phyloP scores from a whole-genome alignment of 352 stramenopile genomes.

The Stramenopiles sp. region DNA sequence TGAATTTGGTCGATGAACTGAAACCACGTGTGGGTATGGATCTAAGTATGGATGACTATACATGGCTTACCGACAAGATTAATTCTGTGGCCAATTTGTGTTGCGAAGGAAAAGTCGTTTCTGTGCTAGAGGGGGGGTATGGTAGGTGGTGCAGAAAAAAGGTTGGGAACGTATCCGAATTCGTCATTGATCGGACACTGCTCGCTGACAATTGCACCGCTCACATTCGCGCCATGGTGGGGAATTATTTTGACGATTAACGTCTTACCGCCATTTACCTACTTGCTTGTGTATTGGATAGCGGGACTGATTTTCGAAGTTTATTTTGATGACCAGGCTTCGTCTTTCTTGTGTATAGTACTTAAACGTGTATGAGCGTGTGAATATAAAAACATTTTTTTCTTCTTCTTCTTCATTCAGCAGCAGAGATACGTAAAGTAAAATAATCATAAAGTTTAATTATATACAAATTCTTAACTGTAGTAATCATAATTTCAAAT shows the following conservation, averaged over 20 bases:
- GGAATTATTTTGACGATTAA: not conserved
- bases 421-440: too few relatives aligned
- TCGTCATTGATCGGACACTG: not conserved
- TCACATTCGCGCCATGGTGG: not conserved
- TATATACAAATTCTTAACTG: too few relatives aligned
- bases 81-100: slow-evolving; percentile 27
- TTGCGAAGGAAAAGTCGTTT: slow-evolving; percentile 75
- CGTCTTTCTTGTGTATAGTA: too few relatives aligned
- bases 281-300: too few relatives aligned
- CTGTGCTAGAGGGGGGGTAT: slow-evolving; percentile 82
- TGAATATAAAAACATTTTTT: too few relatives aligned
- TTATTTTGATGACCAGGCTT: too few relatives aligned
- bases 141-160: slow-evolving; percentile 7
- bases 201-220: not conserved
- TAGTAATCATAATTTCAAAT: too few relatives aligned
- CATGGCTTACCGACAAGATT: not conserved
- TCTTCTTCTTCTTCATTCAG: too few relatives aligned
- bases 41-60: not conserved
- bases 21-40: not conserved
- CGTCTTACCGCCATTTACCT: too few relatives aligned
- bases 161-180: not conserved
- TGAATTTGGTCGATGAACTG: not conserved
- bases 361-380: too few relatives aligned
- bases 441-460: too few relatives aligned
- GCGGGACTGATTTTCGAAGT: too few relatives aligned